phyloP scores from a whole-genome alignment of 371 early-diverging fungal genomes.

The Lichtheimia ramosa region DNA sequence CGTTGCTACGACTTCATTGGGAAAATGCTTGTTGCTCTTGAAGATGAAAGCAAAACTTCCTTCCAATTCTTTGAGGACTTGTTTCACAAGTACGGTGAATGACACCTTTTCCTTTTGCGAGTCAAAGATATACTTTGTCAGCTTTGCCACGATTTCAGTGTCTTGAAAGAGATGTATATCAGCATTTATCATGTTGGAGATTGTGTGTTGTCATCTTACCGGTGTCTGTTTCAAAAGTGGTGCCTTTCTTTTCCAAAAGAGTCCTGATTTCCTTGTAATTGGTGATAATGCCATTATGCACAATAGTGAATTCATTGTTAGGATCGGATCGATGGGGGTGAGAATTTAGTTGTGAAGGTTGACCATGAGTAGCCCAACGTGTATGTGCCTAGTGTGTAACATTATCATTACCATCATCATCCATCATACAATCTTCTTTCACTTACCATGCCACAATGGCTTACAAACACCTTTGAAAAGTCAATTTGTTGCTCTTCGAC shows the following conservation, averaged over 20 bases:
- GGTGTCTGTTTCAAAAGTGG: constrained; percentile 93
- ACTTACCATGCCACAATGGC: constrained; percentile 75
- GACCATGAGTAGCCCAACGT: constrained; percentile 99
- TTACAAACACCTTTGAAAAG: constrained; percentile 70
- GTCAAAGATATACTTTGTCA: constrained; percentile 94
- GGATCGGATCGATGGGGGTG: constrained; percentile 95
- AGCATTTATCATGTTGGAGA: no score
- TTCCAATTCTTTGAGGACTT: constrained; percentile 93
- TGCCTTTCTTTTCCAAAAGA: constrained; percentile 91
- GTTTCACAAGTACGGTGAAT: constrained; percentile 88
- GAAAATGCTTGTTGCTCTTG: constrained; percentile 82
- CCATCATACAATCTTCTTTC: background rate
- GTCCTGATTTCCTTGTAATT: constrained; percentile 97
- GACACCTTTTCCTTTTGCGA: constrained; percentile 74
- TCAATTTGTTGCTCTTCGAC: constrained; percentile 68
- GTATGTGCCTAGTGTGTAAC: constrained; percentile 77
- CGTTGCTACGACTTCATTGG: constrained; percentile 92
- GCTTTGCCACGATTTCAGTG: constrained; percentile 91
- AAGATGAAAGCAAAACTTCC: constrained; percentile 98
- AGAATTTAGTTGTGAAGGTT: constrained; percentile 88
- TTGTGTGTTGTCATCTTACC: constrained; percentile 67
- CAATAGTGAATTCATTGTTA: constrained; percentile 86
- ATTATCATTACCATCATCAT: background rate
- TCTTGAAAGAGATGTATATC: background rate
- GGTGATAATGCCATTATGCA: constrained; percentile 99